Evolutionary conservation across 202 grass and related monocot genomes (phyloP), one percentile per base, ranked within the genome.

Genomic region (Setaria italica): DNA sequence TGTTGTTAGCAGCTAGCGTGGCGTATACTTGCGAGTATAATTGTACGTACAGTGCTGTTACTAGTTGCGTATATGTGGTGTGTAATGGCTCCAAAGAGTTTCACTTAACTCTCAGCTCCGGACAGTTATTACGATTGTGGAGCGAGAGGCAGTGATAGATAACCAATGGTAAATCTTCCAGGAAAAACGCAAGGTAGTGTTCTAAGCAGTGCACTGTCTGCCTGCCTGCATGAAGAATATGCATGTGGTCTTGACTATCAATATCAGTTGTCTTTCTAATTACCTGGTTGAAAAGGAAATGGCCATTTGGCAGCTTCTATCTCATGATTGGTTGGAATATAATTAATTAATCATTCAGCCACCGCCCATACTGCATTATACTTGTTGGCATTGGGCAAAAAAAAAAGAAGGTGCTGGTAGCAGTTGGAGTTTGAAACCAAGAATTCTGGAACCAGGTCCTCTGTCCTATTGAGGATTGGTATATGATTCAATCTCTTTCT

Each of bases 341-440:
- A 25, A 25, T 25, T 25, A 59, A 59, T 21, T 25, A 59, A 4
- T 85, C 34, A 19, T 32, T 71, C 59, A 68, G 12, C n/a, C 34
- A n/a, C 50, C 81, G 7, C 57, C 73, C n/a, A 59, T 25, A 59
- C 55, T 57, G 1, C 4, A n/a, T 14, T 14, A 1, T 29, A n/a
- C 37, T 12, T 70, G 63, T 62, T 72, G 51, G 12, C 43, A 41
- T 13, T 21, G 16, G 15, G 34, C 25, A 25, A 35, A 35, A 35
- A 35, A 35, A 35, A 59, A 42, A 6, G 45, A 56, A 65, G 34
- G 63, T 64, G 70, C 13, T 21, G 69, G 45, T 9, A 55, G 51
- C 77, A 74, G 77, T 74, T 86, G 46, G 46, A 77, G 53, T 63
- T 67, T 75, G 29, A 55, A 66, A 86, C 78, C 88, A 60, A 89